Evolutionary conservation across 116 monocot species (phyloP).

Genomic region (Iris pallida): DNA sequence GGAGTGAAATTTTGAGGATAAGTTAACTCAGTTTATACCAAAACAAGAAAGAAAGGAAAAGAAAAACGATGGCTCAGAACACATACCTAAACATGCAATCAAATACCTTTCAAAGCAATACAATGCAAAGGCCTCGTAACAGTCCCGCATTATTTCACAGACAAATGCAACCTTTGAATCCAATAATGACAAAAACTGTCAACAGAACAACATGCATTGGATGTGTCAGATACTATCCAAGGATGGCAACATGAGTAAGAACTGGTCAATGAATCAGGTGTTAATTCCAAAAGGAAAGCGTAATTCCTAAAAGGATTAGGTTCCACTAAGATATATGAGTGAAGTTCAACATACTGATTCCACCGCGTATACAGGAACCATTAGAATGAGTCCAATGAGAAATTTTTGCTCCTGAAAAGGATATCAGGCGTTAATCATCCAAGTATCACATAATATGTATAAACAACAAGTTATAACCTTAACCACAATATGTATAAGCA

Average conservation of each 20-base stretch:
- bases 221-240: background rate
- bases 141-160: constrained; percentile 93
- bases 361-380: constrained; percentile 95
- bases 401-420: constrained; percentile 93
- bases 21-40: no score
- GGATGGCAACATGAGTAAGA: no score
- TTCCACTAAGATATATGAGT: background rate
- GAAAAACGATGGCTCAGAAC: no score
- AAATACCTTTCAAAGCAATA: constrained; percentile 15
- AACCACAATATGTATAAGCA: no score
- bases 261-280: no score
- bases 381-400: constrained; percentile 91
- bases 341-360: constrained; percentile 73
- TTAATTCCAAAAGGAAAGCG: no score
- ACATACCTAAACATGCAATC: background rate
- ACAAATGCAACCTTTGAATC: constrained; percentile 68
- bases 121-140: constrained; percentile 93
- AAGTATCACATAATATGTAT: background rate
- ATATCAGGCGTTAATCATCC: constrained; percentile 5
- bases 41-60: no score
- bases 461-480: background rate
- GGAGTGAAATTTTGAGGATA: no score
- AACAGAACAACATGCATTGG: constrained; percentile 18
- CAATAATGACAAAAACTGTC: constrained; percentile 77
- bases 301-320: background rate